A percentile compares a stretch with the other conserved stretches of the same genome.
These are phyloP conservation scores for Metschnikowia arizonensis DNA, from an alignment of 805 yeast species.

Conservation along the genomic window DNA sequence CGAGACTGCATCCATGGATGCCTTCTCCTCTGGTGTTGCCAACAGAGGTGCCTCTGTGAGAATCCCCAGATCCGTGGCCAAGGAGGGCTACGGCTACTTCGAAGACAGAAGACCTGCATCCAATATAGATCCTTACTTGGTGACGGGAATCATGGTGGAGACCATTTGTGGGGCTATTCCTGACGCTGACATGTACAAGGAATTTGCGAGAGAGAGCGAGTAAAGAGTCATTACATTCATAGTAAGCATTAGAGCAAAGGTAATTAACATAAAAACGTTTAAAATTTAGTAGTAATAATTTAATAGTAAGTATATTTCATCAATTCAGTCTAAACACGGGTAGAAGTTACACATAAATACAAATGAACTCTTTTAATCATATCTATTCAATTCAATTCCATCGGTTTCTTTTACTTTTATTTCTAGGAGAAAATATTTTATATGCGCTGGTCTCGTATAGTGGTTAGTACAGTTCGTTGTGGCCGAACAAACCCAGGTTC, in stretches of 20 bases:
- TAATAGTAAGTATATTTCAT: too few species aligned
- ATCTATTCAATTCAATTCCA: too few species aligned
- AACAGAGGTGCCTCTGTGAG: conserved; percentile 99
- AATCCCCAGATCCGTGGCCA: conserved; percentile 98
- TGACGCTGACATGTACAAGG: conserved; percentile 92
- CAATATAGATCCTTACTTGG: conserved; percentile 97
- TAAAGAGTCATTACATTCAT: conserved; percentile 7
- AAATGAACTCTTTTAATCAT: too few species aligned
- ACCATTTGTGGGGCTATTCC: conserved; percentile 93
- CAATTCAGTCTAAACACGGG: too few species aligned
- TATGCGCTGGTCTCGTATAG: conserved; percentile 51
- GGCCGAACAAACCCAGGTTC: conserved; percentile 50
- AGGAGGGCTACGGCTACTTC: conserved; percentile 96
- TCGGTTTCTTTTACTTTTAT: too few species aligned
- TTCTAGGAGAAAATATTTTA: too few species aligned
- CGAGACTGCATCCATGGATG: conserved; percentile 93
- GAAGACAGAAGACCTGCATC: conserved; percentile 99
- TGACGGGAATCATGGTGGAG: conserved; percentile 97
- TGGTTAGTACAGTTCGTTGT: conserved; percentile 48
- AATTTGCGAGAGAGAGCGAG: conserved; percentile 68
- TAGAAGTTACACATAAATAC: too few species aligned
- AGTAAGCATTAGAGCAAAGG: not conserved
- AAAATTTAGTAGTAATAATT: too few species aligned
- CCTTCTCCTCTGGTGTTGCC: conserved; percentile 96
- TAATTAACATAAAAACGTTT: too few species aligned